Conservation (phyloP, 805 yeast species). For the Nakazawaea holstii region DNA sequence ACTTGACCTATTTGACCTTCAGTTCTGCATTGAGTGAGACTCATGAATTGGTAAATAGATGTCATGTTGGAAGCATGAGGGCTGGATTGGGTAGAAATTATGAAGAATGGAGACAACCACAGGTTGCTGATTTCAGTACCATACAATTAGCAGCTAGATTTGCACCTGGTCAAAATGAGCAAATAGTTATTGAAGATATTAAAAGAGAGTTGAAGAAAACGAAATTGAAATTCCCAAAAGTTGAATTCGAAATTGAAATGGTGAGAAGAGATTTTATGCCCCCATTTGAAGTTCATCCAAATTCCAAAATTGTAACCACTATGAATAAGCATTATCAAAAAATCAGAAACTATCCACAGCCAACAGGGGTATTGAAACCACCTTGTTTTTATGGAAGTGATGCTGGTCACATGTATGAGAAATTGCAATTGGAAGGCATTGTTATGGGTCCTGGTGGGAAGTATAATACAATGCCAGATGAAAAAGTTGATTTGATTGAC, state of each 20-base stretch:
- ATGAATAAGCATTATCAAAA: constrained; percentile 15
- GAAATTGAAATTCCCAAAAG: constrained; percentile 18
- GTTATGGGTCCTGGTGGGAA: constrained; percentile 24
- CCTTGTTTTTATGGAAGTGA: constrained; percentile 23
- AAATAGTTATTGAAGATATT: constrained; percentile 20
- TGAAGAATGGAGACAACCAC: constrained; percentile 27
- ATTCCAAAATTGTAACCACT: constrained; percentile 16
- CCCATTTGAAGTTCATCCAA: constrained; percentile 19
- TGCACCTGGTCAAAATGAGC: constrained; percentile 25
- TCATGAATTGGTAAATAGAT: constrained; percentile 23
- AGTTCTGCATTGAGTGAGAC: constrained; percentile 17
- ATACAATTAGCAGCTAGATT: constrained; percentile 26
- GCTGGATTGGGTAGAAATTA: constrained; percentile 25
- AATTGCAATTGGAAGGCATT: constrained; percentile 19
- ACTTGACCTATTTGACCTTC: constrained; percentile 22
- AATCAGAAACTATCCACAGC: constrained; percentile 17
- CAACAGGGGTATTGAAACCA: constrained; percentile 21
- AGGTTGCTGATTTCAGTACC: constrained; percentile 26
- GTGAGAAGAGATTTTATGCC: constrained; percentile 20
- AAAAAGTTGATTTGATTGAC: constrained; percentile 18
- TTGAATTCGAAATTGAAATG: constrained; percentile 18
- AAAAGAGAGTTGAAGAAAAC: constrained; percentile 20
- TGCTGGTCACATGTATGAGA: constrained; percentile 21
- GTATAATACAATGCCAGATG: constrained; percentile 22
- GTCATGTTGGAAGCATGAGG: constrained; percentile 25